Evolutionary conservation across 2,329 filamentous ascomycete species (phyloP).

Genomic region (Falciphora oryzae): DNA sequence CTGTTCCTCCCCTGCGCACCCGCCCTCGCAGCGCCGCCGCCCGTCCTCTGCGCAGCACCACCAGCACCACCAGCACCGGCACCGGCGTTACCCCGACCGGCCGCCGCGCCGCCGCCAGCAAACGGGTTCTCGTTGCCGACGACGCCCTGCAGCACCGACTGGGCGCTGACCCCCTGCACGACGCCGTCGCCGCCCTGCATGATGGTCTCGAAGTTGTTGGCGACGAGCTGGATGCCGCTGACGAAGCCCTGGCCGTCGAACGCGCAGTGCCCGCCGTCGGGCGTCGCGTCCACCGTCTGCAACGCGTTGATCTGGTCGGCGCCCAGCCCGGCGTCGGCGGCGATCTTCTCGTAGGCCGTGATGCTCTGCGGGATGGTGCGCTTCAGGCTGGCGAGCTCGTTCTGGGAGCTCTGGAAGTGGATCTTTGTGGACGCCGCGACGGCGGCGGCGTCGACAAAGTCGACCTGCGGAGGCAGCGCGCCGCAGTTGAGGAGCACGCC

Average conservation of each 20-base stretch:
- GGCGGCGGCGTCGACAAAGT: conserved; percentile 34
- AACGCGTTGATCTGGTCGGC: conserved; percentile 39
- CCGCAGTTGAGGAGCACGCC: conserved; percentile 53
- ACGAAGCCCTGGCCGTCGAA: conserved; percentile 50
- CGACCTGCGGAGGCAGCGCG: conserved; percentile 46
- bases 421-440: conserved; percentile 41
- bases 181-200: conserved; percentile 46
- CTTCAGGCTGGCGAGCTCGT: conserved; percentile 45
- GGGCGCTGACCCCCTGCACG: conserved; percentile 42
- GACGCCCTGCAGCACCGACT: conserved; percentile 42
- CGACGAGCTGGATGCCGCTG: conserved; percentile 51
- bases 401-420: conserved; percentile 50
- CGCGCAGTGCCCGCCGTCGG: conserved; percentile 51
- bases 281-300: conserved; percentile 52
- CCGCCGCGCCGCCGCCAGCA: neutral
- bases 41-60: neutral
- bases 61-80: no score
- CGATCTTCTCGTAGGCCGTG: conserved; percentile 44
- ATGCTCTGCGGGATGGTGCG: conserved; percentile 44
- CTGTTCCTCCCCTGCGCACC: neutral
- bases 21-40: neutral
- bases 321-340: conserved; percentile 35
- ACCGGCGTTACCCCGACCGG: neutral
- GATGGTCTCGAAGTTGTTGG: conserved; percentile 44
- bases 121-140: conserved; percentile 38